Conservation (phyloP, 805 yeast species). For the Blastobotrys terrestris region DNA sequence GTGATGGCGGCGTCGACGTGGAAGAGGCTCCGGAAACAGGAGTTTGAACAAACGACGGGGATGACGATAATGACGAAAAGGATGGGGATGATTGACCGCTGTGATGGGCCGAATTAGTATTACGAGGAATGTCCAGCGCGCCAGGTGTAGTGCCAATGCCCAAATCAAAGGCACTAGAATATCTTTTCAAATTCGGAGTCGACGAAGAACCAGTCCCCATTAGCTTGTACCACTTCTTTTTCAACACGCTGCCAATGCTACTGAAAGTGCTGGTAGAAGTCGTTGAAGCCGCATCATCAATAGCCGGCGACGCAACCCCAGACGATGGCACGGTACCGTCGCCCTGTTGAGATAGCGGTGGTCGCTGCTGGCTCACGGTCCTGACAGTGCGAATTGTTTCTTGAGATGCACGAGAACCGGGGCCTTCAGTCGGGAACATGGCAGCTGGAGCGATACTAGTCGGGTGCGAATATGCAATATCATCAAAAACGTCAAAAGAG, state of each 20-base stretch:
- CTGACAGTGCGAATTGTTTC: constrained; percentile 5
- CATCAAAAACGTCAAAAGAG: constrained; percentile 34
- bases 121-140: not conserved
- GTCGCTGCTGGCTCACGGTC: not conserved
- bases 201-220: not conserved
- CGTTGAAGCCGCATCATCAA: not conserved
- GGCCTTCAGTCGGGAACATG: constrained; percentile 2
- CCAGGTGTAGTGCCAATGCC: not conserved
- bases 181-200: constrained; percentile 4
- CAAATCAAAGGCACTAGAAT: constrained; percentile 1
- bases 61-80: constrained; percentile 1
- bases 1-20: constrained; percentile 8
- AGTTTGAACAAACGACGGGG: constrained; percentile 6
- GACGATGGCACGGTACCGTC: not conserved
- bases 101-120: not conserved
- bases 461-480: constrained; percentile 29
- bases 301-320: not conserved
- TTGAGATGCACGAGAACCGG: not conserved
- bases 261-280: not conserved
- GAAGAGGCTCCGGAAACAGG: constrained; percentile 9
- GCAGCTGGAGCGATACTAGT: constrained; percentile 17
- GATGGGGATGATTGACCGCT: not conserved
- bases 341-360: not conserved
- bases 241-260: not conserved
- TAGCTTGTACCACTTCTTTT: constrained; percentile 5